Evolutionary conservation across 352 stramenopile species (phyloP).

Genomic region (Phytopythium chamaehyphon): DNA sequence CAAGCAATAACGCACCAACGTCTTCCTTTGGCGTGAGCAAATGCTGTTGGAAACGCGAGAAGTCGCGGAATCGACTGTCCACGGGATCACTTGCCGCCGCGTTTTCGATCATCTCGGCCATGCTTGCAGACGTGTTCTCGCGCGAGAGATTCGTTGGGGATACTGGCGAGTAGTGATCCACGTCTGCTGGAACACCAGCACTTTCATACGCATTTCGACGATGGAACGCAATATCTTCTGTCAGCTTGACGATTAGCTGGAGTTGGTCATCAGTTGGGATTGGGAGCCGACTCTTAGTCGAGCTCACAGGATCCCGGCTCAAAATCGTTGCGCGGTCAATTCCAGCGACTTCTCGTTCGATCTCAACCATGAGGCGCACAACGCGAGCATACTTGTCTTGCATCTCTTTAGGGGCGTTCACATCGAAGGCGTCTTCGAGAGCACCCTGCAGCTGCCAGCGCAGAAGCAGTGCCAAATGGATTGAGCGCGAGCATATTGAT

Average conservation of each 20-base stretch:
- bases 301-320: constrained; percentile 35
- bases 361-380: constrained; percentile 80
- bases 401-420: constrained; percentile 72
- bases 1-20: constrained; percentile 40
- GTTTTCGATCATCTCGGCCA: constrained; percentile 6
- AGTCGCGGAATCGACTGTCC: constrained; percentile 79
- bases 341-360: constrained; percentile 81
- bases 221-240: constrained; percentile 70
- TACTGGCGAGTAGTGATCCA: constrained; percentile 29
- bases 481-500: constrained; percentile 85
- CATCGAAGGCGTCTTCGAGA: constrained; percentile 80
- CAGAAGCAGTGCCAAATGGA: constrained; percentile 79
- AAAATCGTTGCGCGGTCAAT: constrained; percentile 63
- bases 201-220: constrained; percentile 43
- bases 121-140: constrained; percentile 10
- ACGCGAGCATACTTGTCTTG: constrained; percentile 85
- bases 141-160: constrained; percentile 21
- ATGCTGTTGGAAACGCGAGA: constrained; percentile 85
- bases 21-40: constrained; percentile 74
- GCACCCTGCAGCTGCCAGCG: constrained; percentile 86
- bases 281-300: constrained; percentile 62
- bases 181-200: constrained; percentile 12
- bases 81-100: constrained; percentile 32
- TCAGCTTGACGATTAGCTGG: constrained; percentile 74
- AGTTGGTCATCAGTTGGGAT: constrained; percentile 81